Evolutionary conservation across 1,284 basidiomycete genomes (phyloP).

Genomic region (Microbotryum lychnidis-dioicae): DNA sequence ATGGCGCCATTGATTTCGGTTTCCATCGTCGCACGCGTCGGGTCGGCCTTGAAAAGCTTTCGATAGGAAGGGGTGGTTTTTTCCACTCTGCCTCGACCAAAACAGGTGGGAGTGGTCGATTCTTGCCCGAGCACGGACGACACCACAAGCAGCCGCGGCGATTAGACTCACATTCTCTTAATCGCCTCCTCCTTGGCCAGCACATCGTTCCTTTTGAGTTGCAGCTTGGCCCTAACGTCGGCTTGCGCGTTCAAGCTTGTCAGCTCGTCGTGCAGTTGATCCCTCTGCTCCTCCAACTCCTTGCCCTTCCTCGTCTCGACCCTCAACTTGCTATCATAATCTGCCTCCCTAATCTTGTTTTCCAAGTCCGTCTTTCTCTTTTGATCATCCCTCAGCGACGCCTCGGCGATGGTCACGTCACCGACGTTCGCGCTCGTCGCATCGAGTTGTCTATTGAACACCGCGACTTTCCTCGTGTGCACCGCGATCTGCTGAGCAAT

Average conservation of each 20-base stretch:
- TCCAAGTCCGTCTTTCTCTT: conserved; percentile 53
- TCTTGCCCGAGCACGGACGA: conserved; percentile 16
- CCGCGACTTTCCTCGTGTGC: conserved; percentile 24
- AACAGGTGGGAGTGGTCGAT: neutral
- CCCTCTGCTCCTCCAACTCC: conserved; percentile 60
- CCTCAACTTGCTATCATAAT: conserved; percentile 62
- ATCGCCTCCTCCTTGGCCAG: conserved; percentile 59
- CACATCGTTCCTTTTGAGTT: conserved; percentile 63
- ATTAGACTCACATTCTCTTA: conserved; percentile 53
- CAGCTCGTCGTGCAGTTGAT: conserved; percentile 64
- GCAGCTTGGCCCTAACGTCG: conserved; percentile 70
- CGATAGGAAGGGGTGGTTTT: conserved; percentile 55
- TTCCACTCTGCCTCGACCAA: conserved; percentile 49
- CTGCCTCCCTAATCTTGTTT: conserved; percentile 52
- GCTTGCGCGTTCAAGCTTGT: conserved; percentile 68
- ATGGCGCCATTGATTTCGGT: conserved; percentile 23
- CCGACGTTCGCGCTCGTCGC: conserved; percentile 45
- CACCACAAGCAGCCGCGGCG: neutral
- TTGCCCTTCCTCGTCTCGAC: conserved; percentile 53
- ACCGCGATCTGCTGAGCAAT: conserved; percentile 30
- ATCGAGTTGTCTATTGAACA: conserved; percentile 42
- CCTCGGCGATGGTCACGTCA: conserved; percentile 47
- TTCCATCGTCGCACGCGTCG: conserved; percentile 27
- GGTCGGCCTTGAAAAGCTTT: conserved; percentile 43
- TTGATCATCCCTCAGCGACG: conserved; percentile 51